These are phyloP conservation scores for Leccinum sublutescens DNA, from an alignment of 768 basidiomycete species.

Conservation along the genomic window DNA sequence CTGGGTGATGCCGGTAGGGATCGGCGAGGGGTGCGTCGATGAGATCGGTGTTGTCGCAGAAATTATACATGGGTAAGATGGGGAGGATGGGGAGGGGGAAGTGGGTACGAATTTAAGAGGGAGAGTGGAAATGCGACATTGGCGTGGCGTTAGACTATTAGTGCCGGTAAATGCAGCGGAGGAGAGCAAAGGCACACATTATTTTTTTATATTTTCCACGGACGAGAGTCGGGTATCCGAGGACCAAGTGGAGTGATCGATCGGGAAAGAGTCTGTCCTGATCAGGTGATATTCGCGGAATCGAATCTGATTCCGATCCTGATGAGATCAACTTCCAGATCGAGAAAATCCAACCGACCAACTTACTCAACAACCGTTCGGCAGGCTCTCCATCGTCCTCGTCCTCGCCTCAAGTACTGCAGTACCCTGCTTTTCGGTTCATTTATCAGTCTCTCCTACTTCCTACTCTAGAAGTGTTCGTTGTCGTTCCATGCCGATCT, in stretches of 20 bases:
- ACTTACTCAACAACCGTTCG: background rate
- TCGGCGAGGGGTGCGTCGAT: constrained; percentile 8
- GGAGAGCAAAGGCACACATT: background rate
- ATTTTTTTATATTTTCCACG: background rate
- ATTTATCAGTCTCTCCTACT: background rate
- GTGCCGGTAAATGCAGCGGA: background rate
- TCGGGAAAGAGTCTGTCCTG: background rate
- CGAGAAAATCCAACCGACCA: background rate
- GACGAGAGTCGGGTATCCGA: constrained; percentile 20
- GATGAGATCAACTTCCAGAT: constrained; percentile 24
- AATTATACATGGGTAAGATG: constrained; percentile 11
- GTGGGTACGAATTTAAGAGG: constrained; percentile 7
- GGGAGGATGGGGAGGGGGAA: background rate
- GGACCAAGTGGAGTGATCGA: constrained; percentile 11
- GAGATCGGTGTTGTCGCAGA: constrained; percentile 8
- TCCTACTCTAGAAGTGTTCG: constrained; percentile 5
- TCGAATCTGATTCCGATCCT: constrained; percentile 23
- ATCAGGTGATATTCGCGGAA: constrained; percentile 23
- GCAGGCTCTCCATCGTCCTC: background rate
- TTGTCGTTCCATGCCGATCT: constrained; percentile 19
- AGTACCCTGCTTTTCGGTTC: background rate
- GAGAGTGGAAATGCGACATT: background rate
- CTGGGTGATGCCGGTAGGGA: background rate
- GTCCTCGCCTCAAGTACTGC: background rate
- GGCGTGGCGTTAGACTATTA: constrained; percentile 1